phyloP scores from a whole-genome alignment of 306 rosid genomes.

The Adenanthera pavonina region DNA sequence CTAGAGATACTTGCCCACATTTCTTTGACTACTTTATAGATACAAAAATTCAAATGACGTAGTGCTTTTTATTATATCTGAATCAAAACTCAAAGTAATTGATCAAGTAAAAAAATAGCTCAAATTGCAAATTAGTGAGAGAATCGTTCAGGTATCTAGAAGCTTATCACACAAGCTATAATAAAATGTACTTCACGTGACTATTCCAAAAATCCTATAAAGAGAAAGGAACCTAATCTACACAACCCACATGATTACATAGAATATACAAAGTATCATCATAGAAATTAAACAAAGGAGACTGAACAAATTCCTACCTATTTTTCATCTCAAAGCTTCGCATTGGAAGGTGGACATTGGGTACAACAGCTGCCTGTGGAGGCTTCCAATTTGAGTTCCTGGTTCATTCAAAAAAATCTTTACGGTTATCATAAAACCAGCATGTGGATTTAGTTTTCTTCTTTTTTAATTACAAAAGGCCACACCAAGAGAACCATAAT shows the following conservation, averaged over 20 bases:
- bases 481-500: background rate
- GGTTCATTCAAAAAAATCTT: constrained; percentile 36
- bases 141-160: background rate
- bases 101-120: background rate
- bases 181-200: background rate
- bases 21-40: background rate
- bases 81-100: constrained; percentile 15
- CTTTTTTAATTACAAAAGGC: background rate
- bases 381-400: constrained; percentile 67
- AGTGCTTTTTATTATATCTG: constrained; percentile 7
- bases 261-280: constrained; percentile 2
- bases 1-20: background rate
- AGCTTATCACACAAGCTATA: constrained; percentile 13
- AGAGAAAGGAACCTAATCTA: constrained; percentile 30
- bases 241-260: constrained; percentile 8
- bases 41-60: background rate
- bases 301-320: constrained; percentile 53
- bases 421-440: constrained; percentile 31
- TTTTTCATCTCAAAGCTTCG: constrained; percentile 88
- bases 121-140: background rate
- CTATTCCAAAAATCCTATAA: constrained; percentile 30
- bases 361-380: constrained; percentile 67
- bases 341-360: constrained; percentile 89
- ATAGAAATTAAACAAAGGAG: constrained; percentile 14
- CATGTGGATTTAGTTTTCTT: background rate